These are phyloP conservation scores for Sextonia rubra DNA, from an alignment of 164 flowering plant species.

Conservation along the genomic window DNA sequence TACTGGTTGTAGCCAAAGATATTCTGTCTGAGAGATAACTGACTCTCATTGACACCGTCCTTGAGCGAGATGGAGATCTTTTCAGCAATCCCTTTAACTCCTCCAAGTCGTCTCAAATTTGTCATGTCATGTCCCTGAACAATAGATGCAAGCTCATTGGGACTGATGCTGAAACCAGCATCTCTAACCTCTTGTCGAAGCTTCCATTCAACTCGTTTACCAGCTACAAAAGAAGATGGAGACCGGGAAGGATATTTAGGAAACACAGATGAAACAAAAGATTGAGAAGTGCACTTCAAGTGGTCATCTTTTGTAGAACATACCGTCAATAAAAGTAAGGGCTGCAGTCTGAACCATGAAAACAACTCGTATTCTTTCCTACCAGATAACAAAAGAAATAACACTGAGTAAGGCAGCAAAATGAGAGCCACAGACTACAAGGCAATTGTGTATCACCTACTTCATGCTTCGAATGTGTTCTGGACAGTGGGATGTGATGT, in stretches of 20 bases:
- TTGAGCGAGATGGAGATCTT: slow-evolving; percentile 26
- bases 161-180: slow-evolving; percentile 35
- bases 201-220: slow-evolving; percentile 16
- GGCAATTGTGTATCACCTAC: background rate
- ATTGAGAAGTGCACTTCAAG: background rate
- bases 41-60: slow-evolving; percentile 29
- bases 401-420: background rate
- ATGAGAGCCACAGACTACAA: background rate
- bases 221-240: slow-evolving; percentile 16
- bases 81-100: slow-evolving; percentile 34
- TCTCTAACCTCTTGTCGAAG: slow-evolving; percentile 28
- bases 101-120: slow-evolving; percentile 23
- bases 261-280: background rate
- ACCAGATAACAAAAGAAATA: slow-evolving; percentile 9
- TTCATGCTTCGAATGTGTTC: background rate
- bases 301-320: background rate
- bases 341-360: slow-evolving; percentile 43
- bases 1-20: slow-evolving; percentile 34
- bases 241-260: background rate
- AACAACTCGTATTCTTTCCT: slow-evolving; percentile 42
- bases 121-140: slow-evolving; percentile 30
- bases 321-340: slow-evolving; percentile 44
- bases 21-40: slow-evolving; percentile 26
- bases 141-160: slow-evolving; percentile 39
- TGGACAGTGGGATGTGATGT: background rate